Conservation (phyloP, 257 asterid species). For the Rehmannia glutinosa region DNA sequence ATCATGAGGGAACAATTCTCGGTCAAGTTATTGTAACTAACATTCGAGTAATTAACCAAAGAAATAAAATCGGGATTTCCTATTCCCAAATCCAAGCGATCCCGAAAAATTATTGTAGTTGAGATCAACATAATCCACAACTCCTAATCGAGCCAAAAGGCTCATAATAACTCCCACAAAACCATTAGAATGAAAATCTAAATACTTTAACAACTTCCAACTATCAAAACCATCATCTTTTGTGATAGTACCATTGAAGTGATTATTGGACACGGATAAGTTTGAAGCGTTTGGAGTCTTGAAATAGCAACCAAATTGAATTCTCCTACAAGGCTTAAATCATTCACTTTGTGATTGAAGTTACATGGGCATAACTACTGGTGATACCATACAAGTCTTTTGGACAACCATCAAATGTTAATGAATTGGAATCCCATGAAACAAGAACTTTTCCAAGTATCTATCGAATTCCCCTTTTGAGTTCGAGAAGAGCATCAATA, state of each 20-base stretch:
- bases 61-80: conserved; percentile 57
- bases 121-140: conserved; percentile 49
- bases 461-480: conserved; percentile 64
- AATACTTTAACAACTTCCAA: conserved; percentile 45
- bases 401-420: conserved; percentile 72
- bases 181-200: conserved; percentile 65
- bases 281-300: conserved; percentile 55
- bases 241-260: conserved; percentile 48
- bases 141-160: conserved; percentile 48
- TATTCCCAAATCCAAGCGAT: conserved; percentile 52
- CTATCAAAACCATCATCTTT: conserved; percentile 46
- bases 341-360: conserved; percentile 51
- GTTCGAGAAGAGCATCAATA: conserved; percentile 48
- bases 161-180: conserved; percentile 61
- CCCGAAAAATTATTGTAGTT: conserved; percentile 72
- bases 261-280: conserved; percentile 56
- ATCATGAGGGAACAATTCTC: conserved; percentile 76
- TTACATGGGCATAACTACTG: conserved; percentile 55
- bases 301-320: conserved; percentile 52
- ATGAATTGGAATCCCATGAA: conserved; percentile 81
- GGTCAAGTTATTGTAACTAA: conserved; percentile 55
- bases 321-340: conserved; percentile 54
- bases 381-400: conserved; percentile 60
- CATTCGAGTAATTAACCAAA: conserved; percentile 50
- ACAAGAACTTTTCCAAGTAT: conserved; percentile 44